Base-by-base conservation (phyloP, 2,329 filamentous ascomycete genomes). In the Mollisiaceae sp. region DNA sequence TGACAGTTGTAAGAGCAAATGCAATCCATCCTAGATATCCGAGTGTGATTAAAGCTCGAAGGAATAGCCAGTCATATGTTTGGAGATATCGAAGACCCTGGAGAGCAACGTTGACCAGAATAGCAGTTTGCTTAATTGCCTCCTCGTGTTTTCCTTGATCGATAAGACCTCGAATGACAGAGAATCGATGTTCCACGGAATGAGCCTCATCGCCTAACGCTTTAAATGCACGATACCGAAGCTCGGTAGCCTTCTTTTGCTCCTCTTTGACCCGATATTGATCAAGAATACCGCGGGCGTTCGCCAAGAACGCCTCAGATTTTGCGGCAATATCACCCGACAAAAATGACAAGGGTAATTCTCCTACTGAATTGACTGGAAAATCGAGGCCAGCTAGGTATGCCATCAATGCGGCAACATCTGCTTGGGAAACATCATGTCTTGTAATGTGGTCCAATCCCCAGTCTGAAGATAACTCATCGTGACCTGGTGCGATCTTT, bases 51-150 rank as follows among this genome's bases (percentile, higher is more conserved):
- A 99, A 83, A 1, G 92, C 91, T 66, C 95, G 86, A 41, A 99
- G 81, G 79, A 99, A 99, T 2, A 99, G 83, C 95, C 95, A 99
- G 80, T 99, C 95, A 74, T 99, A 99, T 0, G 94, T 99, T 78
- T 99, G 95, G 32, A 99, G 84, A 77, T 99, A 99, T 59, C 95
- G 87, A 66, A 99, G 81, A 8, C 95, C 95, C 67, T 93, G 86
- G 0, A 99, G 83, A 1, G 88, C 90, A 59, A 92, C 80, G 65
- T 90, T 85, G 66, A 98, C 91, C 15, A 99, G 82, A 35, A 88
- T 86, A 50, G 91, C 88, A 1, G 92, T 93, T 72, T 91, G 86
- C 64, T 87, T 82, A 71, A 98, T 97, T 1, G 94, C 92, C 71
- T 92, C 86, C 64, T 94, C 88, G 69, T 89, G 89, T 55, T 86